Base-by-base conservation (phyloP, 1,284 basidiomycete species). In the Marasmius tenuissimus region DNA sequence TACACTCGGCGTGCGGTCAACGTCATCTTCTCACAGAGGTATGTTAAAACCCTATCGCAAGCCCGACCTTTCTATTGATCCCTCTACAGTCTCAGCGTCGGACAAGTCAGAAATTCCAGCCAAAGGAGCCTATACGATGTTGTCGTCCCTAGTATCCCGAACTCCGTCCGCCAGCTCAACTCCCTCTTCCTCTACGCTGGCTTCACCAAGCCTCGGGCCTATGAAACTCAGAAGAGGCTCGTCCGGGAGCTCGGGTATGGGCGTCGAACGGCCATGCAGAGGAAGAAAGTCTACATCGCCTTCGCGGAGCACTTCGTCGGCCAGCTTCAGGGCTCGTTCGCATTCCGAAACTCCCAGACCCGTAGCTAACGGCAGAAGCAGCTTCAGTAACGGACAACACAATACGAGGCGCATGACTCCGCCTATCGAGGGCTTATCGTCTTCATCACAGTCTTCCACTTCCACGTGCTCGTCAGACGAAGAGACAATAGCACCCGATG, bases 1-100 rank as follows among this genome's bases (percentile, higher is more conserved):
- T 7, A 92, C 90, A 0, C 77, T 91, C 51, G 91, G 91, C 16
- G 70, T 90, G 3, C 82, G 86, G 27, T 60, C 64, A 14, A 38
- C 45, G 50, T 53, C 59, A 35, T 34, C 65, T 37, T 47, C 27
- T 57, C 58, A 59, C 35, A 66, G 66, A 67, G 65, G 64, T 45
- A 64, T 63, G 57, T 66, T 69, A 35, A 69, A 66, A 20, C 67
- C 68, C 10, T 54, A n/a, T 16, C 34, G 14, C 8, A 34, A 18
- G 14, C 34, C n/a, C n/a, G 10, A 20, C 12, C 34, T 35, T 9
- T n/a, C 6, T n/a, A 54, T 14, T 34, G n/a, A 6, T 8, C 52
- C 12, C 20, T 54, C n/a, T 14, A n/a, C 14, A 37, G 52, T 35
- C 27, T 49, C 10, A 11, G 34, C 14, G 55, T 65, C 18, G 57